Base-by-base conservation (phyloP, 169 alveolate species). In the Pseudocohnilembus persalinus region DNA sequence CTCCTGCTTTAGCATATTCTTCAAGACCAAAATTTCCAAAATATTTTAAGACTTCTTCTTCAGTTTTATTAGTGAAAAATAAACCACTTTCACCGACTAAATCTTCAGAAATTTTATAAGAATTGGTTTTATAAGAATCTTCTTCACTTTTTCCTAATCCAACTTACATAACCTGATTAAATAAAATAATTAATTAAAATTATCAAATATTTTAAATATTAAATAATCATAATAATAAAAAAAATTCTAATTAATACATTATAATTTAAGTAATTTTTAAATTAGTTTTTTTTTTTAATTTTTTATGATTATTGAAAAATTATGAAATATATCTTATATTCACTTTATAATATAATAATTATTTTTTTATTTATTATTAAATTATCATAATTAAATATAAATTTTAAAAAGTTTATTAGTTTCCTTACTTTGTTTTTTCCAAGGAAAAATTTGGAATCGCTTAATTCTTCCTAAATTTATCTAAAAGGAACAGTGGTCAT, bases 401-500 rank as follows among this genome's bases (percentile, higher is more conserved):
- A 49, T 49, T 11, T 11, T 11, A 49, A 11, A 49, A 49, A 49
- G 68, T 20, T 11, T 49, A 11, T 11, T 49, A 49, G 68, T 11
- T 4, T 11, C 68, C 20, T 49, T 49, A 89, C 90, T 34, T 90
- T 90, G 77, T 90, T 90, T 75, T 90, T 90, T 63, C 94, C 94
- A 32, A 90, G 33, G 90, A 88, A 90, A 82, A 90, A 90, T 74
- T 79, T 89, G 31, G 83, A 72, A 34, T 85, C 92, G 49, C 68
- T 77, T 74, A 80, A 79, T 77, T 82, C 33, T n/a, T 81, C 72
- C 77, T 85, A 33, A 31, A 90, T 82, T 35, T 79, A 83, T 30
- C 81, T 85, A 79, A 90, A 84, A 72, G 94, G 92, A 74, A 85
- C 85, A n/a, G 94, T 86, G 65, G 92, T 84, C 92, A 90, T 87